These are phyloP conservation scores for Penicillium arizonense DNA, from an alignment of 495 filamentous ascomycete genomes.

Conservation along the genomic window DNA sequence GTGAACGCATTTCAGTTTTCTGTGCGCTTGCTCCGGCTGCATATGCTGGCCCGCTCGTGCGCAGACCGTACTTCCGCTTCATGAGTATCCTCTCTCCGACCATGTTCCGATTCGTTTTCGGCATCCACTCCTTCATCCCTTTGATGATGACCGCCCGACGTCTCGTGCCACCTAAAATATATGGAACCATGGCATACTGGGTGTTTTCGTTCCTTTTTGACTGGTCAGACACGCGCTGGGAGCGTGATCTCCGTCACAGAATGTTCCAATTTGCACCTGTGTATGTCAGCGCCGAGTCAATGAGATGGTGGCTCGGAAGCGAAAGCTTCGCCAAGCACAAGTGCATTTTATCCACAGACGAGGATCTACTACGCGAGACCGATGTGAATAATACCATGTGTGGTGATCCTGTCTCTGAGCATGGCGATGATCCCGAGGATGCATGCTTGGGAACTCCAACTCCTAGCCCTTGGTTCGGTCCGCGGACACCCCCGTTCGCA, in stretches of 20 bases:
- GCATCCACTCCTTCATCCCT: slow-evolving; percentile 93
- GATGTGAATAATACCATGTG: slow-evolving; percentile 44
- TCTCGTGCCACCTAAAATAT: slow-evolving; percentile 61
- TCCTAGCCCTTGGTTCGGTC: slow-evolving; percentile 76
- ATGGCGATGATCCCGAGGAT: slow-evolving; percentile 18
- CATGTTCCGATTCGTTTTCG: slow-evolving; percentile 81
- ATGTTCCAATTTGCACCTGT: slow-evolving; percentile 93
- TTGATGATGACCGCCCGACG: slow-evolving; percentile 87
- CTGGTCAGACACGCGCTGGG: slow-evolving; percentile 88
- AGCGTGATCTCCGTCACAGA: slow-evolving; percentile 71
- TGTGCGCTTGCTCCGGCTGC: slow-evolving; percentile 90
- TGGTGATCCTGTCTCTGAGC: slow-evolving; percentile 6
- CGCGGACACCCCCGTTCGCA: slow-evolving; percentile 77
- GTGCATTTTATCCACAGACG: slow-evolving; percentile 80
- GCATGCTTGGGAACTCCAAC: slow-evolving; percentile 30
- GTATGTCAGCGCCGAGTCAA: slow-evolving; percentile 84
- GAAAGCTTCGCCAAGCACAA: slow-evolving; percentile 90
- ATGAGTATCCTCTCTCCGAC: slow-evolving; percentile 75
- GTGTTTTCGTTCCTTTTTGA: slow-evolving; percentile 90
- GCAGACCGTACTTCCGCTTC: slow-evolving; percentile 89
- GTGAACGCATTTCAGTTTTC: slow-evolving; percentile 82
- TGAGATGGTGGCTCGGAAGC: slow-evolving; percentile 94
- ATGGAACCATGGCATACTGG: slow-evolving; percentile 83
- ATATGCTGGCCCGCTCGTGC: slow-evolving; percentile 84
- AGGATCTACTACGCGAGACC: slow-evolving; percentile 63